Evolutionary conservation across 2,329 filamentous ascomycete genomes (phyloP).

Genomic region (Rhytidhysteron rufulum): DNA sequence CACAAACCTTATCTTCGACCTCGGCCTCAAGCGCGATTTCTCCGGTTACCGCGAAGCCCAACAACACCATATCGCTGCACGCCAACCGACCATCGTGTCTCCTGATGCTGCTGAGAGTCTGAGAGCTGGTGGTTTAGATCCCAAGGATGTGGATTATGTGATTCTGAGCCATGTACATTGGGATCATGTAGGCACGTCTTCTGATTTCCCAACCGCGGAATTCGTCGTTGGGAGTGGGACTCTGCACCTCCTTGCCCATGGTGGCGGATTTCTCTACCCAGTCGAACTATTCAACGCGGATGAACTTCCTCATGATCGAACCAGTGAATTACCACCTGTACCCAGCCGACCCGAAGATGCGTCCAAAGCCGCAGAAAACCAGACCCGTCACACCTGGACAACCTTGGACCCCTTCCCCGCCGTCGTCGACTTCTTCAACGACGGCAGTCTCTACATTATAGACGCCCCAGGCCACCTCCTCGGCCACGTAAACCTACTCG

Average conservation of each 20-base stretch:
- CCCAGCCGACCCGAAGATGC: slow-evolving; percentile 9
- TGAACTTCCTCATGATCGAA: slow-evolving; percentile 39
- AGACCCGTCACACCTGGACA: slow-evolving; percentile 33
- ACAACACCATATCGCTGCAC: slow-evolving; percentile 43
- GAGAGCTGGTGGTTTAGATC: slow-evolving; percentile 32
- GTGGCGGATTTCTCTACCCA: slow-evolving; percentile 36
- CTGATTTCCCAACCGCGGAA: slow-evolving; percentile 46
- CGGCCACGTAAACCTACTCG: slow-evolving; percentile 51
- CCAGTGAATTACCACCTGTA: slow-evolving; percentile 41
- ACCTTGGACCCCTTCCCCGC: slow-evolving; percentile 43
- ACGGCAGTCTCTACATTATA: slow-evolving; percentile 46
- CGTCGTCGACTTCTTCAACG: slow-evolving; percentile 45
- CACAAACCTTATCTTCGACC: slow-evolving; percentile 49
- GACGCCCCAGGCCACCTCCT: slow-evolving; percentile 51
- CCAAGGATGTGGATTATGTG: slow-evolving; percentile 37
- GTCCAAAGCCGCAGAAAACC: slow-evolving; percentile 16
- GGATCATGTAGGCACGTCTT: slow-evolving; percentile 56
- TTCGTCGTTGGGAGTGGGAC: slow-evolving; percentile 49
- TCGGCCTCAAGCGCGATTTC: slow-evolving; percentile 48
- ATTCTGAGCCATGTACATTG: slow-evolving; percentile 55
- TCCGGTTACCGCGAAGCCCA: slow-evolving; percentile 42
- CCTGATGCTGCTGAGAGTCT: slow-evolving; percentile 44
- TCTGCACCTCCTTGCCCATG: slow-evolving; percentile 22
- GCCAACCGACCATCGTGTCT: slow-evolving; percentile 42
- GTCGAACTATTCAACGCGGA: slow-evolving; percentile 42